Percentiles rank a stretch among this genome's conserved stretches.
Conservation (phyloP, 768 basidiomycete genomes). For the Xanthoconium stramineum region DNA sequence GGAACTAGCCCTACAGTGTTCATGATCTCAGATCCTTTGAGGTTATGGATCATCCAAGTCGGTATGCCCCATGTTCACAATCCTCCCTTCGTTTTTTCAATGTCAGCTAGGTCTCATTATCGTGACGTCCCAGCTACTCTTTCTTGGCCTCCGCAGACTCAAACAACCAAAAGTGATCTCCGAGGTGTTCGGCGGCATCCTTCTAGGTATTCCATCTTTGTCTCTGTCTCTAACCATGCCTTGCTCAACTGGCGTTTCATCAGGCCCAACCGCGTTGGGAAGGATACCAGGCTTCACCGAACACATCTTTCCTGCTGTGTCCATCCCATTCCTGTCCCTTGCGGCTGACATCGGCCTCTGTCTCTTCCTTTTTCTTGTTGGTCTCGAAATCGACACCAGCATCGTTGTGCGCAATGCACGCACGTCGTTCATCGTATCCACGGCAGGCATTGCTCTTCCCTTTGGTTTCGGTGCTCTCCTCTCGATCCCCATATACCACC, state of each 20-base stretch:
- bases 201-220: conserved; percentile 55
- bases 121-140: conserved; percentile 70
- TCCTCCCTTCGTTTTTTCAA: neutral
- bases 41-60: conserved; percentile 76
- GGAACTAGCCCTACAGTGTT: conserved; percentile 71
- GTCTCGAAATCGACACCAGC: no score
- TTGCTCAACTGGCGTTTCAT: neutral
- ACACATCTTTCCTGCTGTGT: conserved; percentile 74
- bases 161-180: conserved; percentile 85
- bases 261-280: conserved; percentile 58
- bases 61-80: conserved; percentile 41
- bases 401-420: conserved; percentile 78
- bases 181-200: no score
- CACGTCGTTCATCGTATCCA: conserved; percentile 63
- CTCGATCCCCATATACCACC: conserved; percentile 48
- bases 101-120: conserved; percentile 69
- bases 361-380: conserved; percentile 89
- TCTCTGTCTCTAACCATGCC: conserved; percentile 9
- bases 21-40: conserved; percentile 65
- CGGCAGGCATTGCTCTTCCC: conserved; percentile 83
- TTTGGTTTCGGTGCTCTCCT: conserved; percentile 81
- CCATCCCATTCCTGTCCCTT: conserved; percentile 75
- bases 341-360: conserved; percentile 87
- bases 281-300: conserved; percentile 86
- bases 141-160: conserved; percentile 65